These are phyloP conservation scores for Penicillium sp. DNA, from an alignment of 2,329 filamentous ascomycete genomes.

Conservation along the genomic window DNA sequence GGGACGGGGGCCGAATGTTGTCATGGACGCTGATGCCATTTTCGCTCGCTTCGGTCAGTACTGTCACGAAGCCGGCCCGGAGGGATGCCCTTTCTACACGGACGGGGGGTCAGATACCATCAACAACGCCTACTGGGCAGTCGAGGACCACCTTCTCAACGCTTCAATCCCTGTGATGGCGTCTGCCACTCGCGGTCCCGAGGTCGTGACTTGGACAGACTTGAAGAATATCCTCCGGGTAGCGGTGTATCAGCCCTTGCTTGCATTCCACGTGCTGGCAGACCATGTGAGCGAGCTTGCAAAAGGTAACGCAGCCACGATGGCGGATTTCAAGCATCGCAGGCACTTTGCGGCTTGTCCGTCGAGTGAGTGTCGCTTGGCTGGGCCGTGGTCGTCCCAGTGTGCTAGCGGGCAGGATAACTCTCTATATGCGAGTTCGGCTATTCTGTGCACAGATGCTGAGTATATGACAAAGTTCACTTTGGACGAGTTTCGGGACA, in stretches of 20 bases:
- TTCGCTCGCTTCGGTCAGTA: constrained; percentile 38
- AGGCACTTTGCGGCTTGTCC: constrained; percentile 29
- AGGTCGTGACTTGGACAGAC: constrained; percentile 41
- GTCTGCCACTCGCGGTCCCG: constrained; percentile 33
- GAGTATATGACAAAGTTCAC: constrained; percentile 25
- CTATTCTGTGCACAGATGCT: constrained; percentile 37
- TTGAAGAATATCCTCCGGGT: constrained; percentile 33
- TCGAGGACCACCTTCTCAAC: constrained; percentile 31
- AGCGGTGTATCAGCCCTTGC: constrained; percentile 37
- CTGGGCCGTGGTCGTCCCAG: constrained; percentile 35
- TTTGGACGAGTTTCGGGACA: constrained; percentile 21
- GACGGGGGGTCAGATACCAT: constrained; percentile 32
- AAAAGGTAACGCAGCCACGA: constrained; percentile 28
- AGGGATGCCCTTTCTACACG: constrained; percentile 34
- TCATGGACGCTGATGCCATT: constrained; percentile 40
- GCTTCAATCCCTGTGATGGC: constrained; percentile 34
- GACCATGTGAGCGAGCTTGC: constrained; percentile 27
- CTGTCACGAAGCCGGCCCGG: constrained; percentile 32
- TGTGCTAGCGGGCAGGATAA: constrained; percentile 32
- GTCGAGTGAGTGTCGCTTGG: constrained; percentile 30
- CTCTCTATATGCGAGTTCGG: constrained; percentile 31
- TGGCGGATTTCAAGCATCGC: constrained; percentile 36
- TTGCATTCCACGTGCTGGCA: constrained; percentile 33
- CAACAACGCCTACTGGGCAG: constrained; percentile 24
- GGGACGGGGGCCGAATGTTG: constrained; percentile 25